Percentiles rank a stretch among this genome's conserved stretches.
Conservation (phyloP, 345 rosid species). For the Populus euphratica region DNA sequence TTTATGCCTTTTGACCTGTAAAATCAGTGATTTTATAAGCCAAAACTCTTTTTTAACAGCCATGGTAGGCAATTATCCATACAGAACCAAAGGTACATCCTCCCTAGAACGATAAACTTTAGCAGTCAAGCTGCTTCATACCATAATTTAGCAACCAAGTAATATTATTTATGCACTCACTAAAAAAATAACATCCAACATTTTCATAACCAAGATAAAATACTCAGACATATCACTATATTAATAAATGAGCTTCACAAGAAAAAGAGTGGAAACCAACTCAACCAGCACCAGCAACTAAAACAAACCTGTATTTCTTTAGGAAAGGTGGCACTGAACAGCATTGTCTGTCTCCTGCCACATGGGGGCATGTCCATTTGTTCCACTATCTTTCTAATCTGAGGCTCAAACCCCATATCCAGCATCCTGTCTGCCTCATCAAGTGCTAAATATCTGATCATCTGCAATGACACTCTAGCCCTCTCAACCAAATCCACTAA, state of each 20-base stretch:
- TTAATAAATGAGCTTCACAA: not conserved
- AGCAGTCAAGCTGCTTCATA: not conserved
- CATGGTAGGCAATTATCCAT: not conserved
- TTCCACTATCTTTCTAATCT: constrained; percentile 92
- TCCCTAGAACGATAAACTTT: not conserved
- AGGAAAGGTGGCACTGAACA: constrained; percentile 97
- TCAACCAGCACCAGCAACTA: not conserved
- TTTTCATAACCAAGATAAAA: not conserved
- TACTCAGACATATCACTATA: not conserved
- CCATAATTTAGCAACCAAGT: not conserved
- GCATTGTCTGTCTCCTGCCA: constrained; percentile 86
- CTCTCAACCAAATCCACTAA: constrained; percentile 93
- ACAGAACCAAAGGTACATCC: constrained; percentile 1
- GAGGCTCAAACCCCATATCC: constrained; percentile 99
- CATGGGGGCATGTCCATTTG: constrained; percentile 98
- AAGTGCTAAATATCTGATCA: constrained; percentile 86
- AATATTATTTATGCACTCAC: not conserved
- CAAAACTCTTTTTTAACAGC: too few relatives aligned
- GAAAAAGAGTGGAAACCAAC: not conserved
- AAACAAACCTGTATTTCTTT: constrained; percentile 84
- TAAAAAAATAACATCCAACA: not conserved
- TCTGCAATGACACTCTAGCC: constrained; percentile 89
- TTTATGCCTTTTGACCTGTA: too few relatives aligned
- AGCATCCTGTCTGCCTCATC: constrained; percentile 99
- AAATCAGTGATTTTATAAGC: too few relatives aligned